phyloP scores from a whole-genome alignment of 805 yeast species.

The Yarrowia osloensis region DNA sequence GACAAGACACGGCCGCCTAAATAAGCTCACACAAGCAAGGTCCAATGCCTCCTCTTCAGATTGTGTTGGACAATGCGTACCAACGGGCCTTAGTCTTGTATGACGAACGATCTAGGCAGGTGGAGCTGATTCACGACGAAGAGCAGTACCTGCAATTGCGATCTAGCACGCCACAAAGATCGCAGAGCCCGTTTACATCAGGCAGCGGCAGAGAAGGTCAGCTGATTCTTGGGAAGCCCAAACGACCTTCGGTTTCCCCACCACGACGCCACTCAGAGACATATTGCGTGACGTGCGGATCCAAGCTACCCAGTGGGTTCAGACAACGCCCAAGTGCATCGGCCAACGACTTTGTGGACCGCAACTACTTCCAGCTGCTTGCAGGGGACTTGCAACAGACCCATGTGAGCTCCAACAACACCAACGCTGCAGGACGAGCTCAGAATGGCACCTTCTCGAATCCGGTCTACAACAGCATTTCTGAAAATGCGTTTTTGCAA shows the following conservation, averaged over 20 bases:
- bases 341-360: not conserved
- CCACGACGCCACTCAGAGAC: slow-evolving; percentile 16
- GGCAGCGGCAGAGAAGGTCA: not conserved
- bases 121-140: slow-evolving; percentile 18
- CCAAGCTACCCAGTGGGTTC: slow-evolving; percentile 8
- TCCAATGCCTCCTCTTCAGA: slow-evolving; percentile 15
- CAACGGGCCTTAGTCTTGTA: slow-evolving; percentile 21
- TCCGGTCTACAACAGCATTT: slow-evolving; percentile 33
- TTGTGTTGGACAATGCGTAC: slow-evolving; percentile 25
- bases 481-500: slow-evolving; percentile 60
- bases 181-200: not conserved
- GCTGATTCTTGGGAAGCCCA: not conserved
- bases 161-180: slow-evolving; percentile 8
- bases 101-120: slow-evolving; percentile 1
- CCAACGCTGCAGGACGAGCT: not conserved
- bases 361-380: slow-evolving; percentile 23
- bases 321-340: not conserved
- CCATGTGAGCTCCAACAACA: not conserved
- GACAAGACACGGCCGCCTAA: not conserved
- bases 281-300: slow-evolving; percentile 12
- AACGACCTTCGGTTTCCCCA: not conserved
- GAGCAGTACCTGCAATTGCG: slow-evolving; percentile 15
- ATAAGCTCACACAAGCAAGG: not conserved
- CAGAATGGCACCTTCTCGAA: not conserved
- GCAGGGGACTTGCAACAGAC: slow-evolving; percentile 8